phyloP scores from a whole-genome alignment of 345 rosid genomes.

The Salix suchowensis region DNA sequence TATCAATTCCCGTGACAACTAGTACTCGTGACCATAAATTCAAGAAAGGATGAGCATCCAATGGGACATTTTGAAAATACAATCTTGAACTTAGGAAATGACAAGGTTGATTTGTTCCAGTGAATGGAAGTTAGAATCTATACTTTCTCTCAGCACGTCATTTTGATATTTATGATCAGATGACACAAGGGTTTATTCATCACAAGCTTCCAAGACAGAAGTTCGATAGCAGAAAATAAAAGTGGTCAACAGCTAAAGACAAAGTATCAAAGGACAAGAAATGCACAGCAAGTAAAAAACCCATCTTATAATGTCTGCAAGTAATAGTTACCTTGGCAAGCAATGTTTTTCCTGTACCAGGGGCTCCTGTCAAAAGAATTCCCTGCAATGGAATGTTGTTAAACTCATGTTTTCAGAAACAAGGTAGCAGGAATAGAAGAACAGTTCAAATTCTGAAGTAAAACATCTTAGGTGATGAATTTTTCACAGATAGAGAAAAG shows the following conservation, averaged over 20 bases:
- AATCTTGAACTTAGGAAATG: background rate
- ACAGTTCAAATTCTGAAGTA: background rate
- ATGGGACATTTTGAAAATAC: background rate
- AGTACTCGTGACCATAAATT: background rate
- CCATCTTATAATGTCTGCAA: background rate
- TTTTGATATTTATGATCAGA: background rate
- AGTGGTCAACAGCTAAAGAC: background rate
- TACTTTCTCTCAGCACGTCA: background rate
- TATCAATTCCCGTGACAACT: too few relatives aligned
- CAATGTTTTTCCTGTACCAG: conserved; percentile 98
- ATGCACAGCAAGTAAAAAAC: background rate
- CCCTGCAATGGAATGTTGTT: conserved; percentile 48
- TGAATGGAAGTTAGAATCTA: background rate
- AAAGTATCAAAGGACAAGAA: background rate
- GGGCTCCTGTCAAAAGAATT: conserved; percentile 97
- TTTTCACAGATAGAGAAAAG: background rate
- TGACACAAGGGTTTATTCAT: background rate
- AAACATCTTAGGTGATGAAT: background rate
- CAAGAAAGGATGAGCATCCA: background rate
- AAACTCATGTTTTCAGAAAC: background rate
- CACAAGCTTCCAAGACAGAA: background rate
- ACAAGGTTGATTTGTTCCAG: background rate
- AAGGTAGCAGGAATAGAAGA: background rate
- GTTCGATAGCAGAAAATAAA: background rate
- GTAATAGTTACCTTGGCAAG: conserved; percentile 72